These are phyloP conservation scores for Ophiognomonia clavigignenti-juglandacearum DNA, from an alignment of 2,329 filamentous ascomycete genomes.

Conservation along the genomic window DNA sequence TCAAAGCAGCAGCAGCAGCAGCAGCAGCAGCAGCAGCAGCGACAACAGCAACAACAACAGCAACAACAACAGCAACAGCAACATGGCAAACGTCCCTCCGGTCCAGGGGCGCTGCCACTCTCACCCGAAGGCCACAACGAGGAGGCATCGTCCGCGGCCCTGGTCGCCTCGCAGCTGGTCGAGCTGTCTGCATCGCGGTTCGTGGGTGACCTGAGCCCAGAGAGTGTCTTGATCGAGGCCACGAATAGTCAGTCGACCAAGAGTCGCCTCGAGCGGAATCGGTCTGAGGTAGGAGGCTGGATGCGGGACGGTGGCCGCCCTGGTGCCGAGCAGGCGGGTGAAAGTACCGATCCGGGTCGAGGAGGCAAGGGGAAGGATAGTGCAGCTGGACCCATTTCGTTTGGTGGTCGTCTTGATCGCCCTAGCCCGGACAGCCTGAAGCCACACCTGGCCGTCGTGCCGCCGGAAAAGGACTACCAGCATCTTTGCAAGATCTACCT, in stretches of 20 bases:
- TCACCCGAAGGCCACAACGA: slow-evolving; percentile 17
- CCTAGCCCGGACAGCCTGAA: slow-evolving; percentile 16
- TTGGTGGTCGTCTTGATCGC: background rate
- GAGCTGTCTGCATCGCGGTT: slow-evolving; percentile 32
- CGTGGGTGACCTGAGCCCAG: slow-evolving; percentile 24
- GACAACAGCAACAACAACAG: too few relatives aligned
- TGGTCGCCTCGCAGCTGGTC: slow-evolving; percentile 23
- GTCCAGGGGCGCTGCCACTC: slow-evolving; percentile 18
- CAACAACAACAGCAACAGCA: too few relatives aligned
- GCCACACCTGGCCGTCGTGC: slow-evolving; percentile 39
- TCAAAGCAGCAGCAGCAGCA: background rate
- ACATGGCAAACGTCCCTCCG: too few relatives aligned
- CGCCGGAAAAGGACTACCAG: slow-evolving; percentile 40
- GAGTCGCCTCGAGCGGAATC: slow-evolving; percentile 1
- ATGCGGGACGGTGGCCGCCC: slow-evolving; percentile 32
- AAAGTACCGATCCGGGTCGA: background rate
- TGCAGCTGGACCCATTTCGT: background rate
- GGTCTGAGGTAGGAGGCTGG: slow-evolving; percentile 13
- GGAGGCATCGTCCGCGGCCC: slow-evolving; percentile 19
- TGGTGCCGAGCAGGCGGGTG: slow-evolving; percentile 23
- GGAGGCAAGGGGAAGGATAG: background rate
- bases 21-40: background rate
- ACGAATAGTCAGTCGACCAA: slow-evolving; percentile 5
- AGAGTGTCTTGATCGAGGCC: slow-evolving; percentile 27
- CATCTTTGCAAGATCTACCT: slow-evolving; percentile 42